phyloP scores from a whole-genome alignment of 441 rosid genomes.

The California macrophylla region DNA sequence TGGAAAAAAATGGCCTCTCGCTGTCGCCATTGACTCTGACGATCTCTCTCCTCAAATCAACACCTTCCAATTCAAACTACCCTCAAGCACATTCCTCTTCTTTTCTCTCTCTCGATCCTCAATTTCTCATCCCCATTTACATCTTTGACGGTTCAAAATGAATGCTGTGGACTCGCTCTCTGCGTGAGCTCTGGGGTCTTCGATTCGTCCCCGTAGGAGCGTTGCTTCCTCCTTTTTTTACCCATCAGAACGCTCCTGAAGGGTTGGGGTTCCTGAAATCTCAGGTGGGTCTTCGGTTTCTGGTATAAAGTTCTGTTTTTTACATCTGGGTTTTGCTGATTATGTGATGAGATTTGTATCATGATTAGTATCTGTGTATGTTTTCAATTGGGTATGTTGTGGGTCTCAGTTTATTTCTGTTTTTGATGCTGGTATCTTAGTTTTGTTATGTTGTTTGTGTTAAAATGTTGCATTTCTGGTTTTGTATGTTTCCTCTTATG shows the following conservation, averaged over 20 bases:
- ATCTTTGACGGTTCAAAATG: not conserved
- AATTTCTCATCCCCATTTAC: not conserved
- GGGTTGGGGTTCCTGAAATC: not conserved
- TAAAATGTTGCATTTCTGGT: not conserved
- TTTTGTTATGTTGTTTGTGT: not conserved
- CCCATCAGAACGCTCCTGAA: not conserved
- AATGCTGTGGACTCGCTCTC: not conserved
- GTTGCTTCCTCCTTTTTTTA: not conserved
- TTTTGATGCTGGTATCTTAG: not conserved
- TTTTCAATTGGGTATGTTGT: not conserved
- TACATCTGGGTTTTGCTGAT: not conserved
- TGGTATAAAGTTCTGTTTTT: not conserved
- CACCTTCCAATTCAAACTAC: not conserved
- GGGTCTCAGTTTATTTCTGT: not conserved
- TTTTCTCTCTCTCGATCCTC: not conserved
- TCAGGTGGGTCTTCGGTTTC: not conserved
- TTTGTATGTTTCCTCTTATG: not conserved
- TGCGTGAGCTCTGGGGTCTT: conserved; percentile 1
- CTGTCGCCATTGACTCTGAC: not conserved
- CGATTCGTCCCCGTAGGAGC: not conserved
- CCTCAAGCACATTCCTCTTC: not conserved
- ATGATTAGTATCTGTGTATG: not conserved
- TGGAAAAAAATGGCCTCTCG: not conserved
- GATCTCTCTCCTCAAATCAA: not conserved
- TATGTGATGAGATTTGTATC: not conserved